Conservation (phyloP, 2,329 filamentous ascomycete species). For the Penicillium sp. region DNA sequence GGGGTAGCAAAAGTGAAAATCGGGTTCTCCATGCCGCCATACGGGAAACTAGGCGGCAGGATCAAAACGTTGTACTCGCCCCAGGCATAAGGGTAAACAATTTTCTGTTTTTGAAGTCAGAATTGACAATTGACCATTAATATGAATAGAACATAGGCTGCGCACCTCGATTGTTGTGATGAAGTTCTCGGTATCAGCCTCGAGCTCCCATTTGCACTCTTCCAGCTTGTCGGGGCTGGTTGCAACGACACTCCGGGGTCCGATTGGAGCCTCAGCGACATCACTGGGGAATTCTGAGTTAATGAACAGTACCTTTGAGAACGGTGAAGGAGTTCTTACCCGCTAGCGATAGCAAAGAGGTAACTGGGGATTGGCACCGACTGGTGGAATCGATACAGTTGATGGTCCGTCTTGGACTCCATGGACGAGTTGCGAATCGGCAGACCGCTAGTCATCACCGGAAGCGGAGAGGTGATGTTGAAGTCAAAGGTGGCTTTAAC, state of each 20-base stretch:
- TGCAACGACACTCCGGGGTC: conserved; percentile 78
- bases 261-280: conserved; percentile 80
- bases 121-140: not conserved
- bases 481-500: conserved; percentile 95
- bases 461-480: conserved; percentile 79
- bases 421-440: conserved; percentile 52
- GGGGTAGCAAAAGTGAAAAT: conserved; percentile 95
- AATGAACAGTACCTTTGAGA: not conserved
- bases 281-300: conserved; percentile 56
- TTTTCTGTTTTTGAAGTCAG: conserved; percentile 42
- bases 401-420: conserved; percentile 54
- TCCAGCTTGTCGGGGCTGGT: conserved; percentile 84
- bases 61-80: conserved; percentile 93
- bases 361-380: conserved; percentile 91
- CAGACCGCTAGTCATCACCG: conserved; percentile 89
- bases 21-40: conserved; percentile 82
- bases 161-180: conserved; percentile 77
- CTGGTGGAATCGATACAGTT: conserved; percentile 83
- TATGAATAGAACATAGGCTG: conserved; percentile 33
- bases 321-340: conserved; percentile 29
- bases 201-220: conserved; percentile 86
- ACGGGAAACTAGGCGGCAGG: conserved; percentile 85
- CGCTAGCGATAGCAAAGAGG: conserved; percentile 83
- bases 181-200: conserved; percentile 87
- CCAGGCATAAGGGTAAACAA: conserved; percentile 88